Percentiles rank a stretch among this genome's conserved stretches.
These are phyloP conservation scores for Neonectria coccinea DNA, from an alignment of 2,329 filamentous ascomycete species.

Conservation along the genomic window DNA sequence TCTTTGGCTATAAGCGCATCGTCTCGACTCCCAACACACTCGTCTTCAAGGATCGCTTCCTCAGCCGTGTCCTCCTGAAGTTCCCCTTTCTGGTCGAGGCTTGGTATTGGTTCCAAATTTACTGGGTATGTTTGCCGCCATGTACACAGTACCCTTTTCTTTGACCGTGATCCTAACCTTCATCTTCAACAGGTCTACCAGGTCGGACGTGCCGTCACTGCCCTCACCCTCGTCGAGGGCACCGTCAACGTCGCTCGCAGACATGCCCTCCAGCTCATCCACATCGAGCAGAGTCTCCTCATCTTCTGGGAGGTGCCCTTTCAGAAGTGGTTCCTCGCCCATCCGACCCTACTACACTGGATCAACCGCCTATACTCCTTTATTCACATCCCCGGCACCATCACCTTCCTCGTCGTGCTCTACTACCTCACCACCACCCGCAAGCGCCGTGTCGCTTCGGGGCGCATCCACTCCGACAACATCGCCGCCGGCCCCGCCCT, in stretches of 20 bases:
- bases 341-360: slow-evolving; percentile 71
- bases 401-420: slow-evolving; percentile 72
- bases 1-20: slow-evolving; percentile 48
- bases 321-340: slow-evolving; percentile 65
- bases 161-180: not conserved
- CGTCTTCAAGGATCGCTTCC: slow-evolving; percentile 48
- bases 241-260: slow-evolving; percentile 76
- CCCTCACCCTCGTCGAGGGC: slow-evolving; percentile 73
- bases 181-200: slow-evolving; percentile 72
- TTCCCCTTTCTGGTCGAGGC: slow-evolving; percentile 80
- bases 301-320: slow-evolving; percentile 75
- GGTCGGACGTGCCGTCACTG: slow-evolving; percentile 77
- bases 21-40: slow-evolving; percentile 50
- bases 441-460: slow-evolving; percentile 55
- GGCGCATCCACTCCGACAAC: slow-evolving; percentile 46
- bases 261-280: slow-evolving; percentile 76
- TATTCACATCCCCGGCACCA: slow-evolving; percentile 82
- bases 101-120: slow-evolving; percentile 83
- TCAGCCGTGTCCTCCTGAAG: slow-evolving; percentile 68
- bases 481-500: slow-evolving; percentile 56
- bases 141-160: not conserved
- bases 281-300: slow-evolving; percentile 71
- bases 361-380: slow-evolving; percentile 81
- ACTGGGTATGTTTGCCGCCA: slow-evolving; percentile 71
- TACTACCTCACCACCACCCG: slow-evolving; percentile 77